Percentiles rank a stretch among this genome's conserved stretches.
phyloP scores from a whole-genome alignment of 352 stramenopile species.

The Globisporangium spiculum region DNA sequence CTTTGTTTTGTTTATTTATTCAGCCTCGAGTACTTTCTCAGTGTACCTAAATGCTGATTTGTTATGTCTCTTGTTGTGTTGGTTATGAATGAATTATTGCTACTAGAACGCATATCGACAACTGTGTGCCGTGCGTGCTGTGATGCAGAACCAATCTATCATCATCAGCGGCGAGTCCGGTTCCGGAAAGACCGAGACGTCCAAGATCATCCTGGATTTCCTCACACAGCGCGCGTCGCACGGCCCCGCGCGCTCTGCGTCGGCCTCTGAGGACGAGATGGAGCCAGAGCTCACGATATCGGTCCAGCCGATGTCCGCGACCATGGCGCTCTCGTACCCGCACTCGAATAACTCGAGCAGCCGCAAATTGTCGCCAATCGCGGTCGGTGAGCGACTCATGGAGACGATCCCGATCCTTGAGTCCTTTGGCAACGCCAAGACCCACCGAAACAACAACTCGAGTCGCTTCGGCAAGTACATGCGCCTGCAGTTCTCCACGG shows the following conservation, averaged over 20 bases:
- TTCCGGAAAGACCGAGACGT: slow-evolving; percentile 94
- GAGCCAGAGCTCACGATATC: slow-evolving; percentile 65
- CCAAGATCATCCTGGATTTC: slow-evolving; percentile 92
- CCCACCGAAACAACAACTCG: slow-evolving; percentile 88
- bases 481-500: slow-evolving; percentile 71
- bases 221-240: slow-evolving; percentile 70
- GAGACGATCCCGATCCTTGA: slow-evolving; percentile 91
- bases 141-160: slow-evolving; percentile 93
- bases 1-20: background rate
- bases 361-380: slow-evolving; percentile 59
- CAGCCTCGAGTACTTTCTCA: background rate
- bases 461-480: slow-evolving; percentile 93
- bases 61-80: background rate
- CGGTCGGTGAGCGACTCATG: slow-evolving; percentile 76
- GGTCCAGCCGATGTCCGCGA: slow-evolving; percentile 40
- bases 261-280: slow-evolving; percentile 51
- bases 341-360: slow-evolving; percentile 48
- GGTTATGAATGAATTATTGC: background rate
- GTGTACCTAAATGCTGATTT: slow-evolving; percentile 14
- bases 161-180: slow-evolving; percentile 93
- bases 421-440: slow-evolving; percentile 89
- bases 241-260: slow-evolving; percentile 35
- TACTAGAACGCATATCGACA: slow-evolving; percentile 69
- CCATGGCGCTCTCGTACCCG: slow-evolving; percentile 68
- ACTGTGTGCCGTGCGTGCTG: slow-evolving; percentile 70